These are phyloP conservation scores for Penicillium taxi DNA, from an alignment of 495 filamentous ascomycete species.

Conservation along the genomic window DNA sequence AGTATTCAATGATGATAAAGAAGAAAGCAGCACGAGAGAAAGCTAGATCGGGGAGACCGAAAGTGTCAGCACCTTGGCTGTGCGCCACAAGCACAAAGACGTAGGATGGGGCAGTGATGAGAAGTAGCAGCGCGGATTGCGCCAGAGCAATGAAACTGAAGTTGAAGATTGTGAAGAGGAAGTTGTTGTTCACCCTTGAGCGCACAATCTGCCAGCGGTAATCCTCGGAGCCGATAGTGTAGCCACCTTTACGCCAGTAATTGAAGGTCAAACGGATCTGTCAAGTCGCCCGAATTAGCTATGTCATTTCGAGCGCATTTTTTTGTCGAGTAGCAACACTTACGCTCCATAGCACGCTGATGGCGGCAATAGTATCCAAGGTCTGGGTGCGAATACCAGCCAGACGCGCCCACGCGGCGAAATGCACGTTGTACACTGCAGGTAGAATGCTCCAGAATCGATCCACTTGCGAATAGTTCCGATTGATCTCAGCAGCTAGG, in stretches of 20 bases:
- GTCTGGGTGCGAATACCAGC: slow-evolving; percentile 61
- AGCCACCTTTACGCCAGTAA: slow-evolving; percentile 95
- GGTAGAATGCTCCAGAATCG: slow-evolving; percentile 86
- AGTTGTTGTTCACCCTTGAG: slow-evolving; percentile 40
- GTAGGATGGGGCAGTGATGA: slow-evolving; percentile 76
- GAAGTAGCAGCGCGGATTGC: slow-evolving; percentile 64
- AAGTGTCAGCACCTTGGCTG: slow-evolving; percentile 28
- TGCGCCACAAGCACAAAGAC: slow-evolving; percentile 56
- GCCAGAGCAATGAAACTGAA: slow-evolving; percentile 74
- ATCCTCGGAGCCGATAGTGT: slow-evolving; percentile 79
- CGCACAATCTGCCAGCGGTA: slow-evolving; percentile 73
- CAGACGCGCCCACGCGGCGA: slow-evolving; percentile 67
- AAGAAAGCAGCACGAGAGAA: slow-evolving; percentile 61
- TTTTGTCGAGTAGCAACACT: slow-evolving; percentile 21
- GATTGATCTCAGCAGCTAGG: slow-evolving; percentile 69
- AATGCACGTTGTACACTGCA: slow-evolving; percentile 83
- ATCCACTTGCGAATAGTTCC: slow-evolving; percentile 93
- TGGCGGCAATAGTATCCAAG: slow-evolving; percentile 64
- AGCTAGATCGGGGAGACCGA: slow-evolving; percentile 53
- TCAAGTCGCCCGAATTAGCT: slow-evolving; percentile 3
- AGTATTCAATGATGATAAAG: slow-evolving; percentile 64
- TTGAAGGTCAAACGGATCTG: slow-evolving; percentile 83
- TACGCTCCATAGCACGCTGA: slow-evolving; percentile 76
- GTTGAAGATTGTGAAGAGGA: slow-evolving; percentile 75
- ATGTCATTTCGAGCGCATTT: neutral